Evolutionary conservation across 2,329 filamentous ascomycete genomes (phyloP), one percentile per base, ranked within the genome.

Genomic region (Neopestalotiopsis rosae): DNA sequence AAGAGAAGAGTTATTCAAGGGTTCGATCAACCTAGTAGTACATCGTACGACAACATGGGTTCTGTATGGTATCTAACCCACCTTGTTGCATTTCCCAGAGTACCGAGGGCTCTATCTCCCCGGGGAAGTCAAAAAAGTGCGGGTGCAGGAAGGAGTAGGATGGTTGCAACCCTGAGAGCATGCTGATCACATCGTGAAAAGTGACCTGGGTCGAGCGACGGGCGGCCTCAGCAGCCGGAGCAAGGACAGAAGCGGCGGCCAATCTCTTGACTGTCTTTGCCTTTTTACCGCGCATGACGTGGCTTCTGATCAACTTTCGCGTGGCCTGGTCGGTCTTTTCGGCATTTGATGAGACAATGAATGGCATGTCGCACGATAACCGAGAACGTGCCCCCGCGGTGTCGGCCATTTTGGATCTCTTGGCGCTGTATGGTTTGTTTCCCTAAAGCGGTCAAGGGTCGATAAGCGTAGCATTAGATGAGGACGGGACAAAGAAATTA

Each of bases 271-370:
- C 38, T 32, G 40, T 63, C 20, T 38, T 45, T n/a, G 14, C 32
- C 10, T 83, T 83, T 71, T 81, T 83, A 5, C 81, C 82, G 17
- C 77, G 75, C 82, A 84, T 84, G 1, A 83, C 81, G 77, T 81
- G 78, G 69, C 78, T 80, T 61, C 80, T 76, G 71, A 82, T 82
- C 52, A 81, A 69, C 71, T 79, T 80, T 61, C 79, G 77, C 32
- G 74, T 74, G 14, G 77, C 71, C 13, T 75, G 71, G 56, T 79
- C 74, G 3, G 74, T 70, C 61, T 79, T 79, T 30, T 74, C 70
- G 14, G 68, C 64, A 20, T 71, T 71, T 0, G 74, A 78, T 9
- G 77, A 74, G 2, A 79, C 71, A 38, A 81, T 76, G 68, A 80
- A 81, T 7, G 72, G 72, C 45, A 80, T 67, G 6, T 69, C 63